Evolutionary conservation across 352 stramenopile species (phyloP), one percentile per base, ranked within the genome.

Genomic region (Pythium pyrilobum): DNA sequence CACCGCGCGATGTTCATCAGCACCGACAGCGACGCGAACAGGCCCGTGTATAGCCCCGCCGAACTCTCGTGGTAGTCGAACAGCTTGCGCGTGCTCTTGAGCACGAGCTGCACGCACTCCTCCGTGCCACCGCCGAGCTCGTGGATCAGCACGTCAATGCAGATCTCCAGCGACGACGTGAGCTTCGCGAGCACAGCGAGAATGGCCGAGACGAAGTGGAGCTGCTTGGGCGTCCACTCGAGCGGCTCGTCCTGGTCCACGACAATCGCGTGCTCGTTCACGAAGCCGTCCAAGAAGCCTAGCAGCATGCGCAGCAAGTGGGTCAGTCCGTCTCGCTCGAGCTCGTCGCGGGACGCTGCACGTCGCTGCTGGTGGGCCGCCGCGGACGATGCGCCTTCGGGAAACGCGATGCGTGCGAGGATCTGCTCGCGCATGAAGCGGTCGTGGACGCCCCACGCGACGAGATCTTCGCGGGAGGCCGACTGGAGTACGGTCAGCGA

Each of bases 401-500:
- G 56, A 20, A 57, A 63, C 2, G 41, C 33, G 21, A 76, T 52
- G 10, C 72, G 62, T 10, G 61, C 51, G 27, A 89, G 37, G 59
- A 89, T 67, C 50, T 77, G 68, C 16, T 89, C 74, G 18, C 76
- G 70, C 18, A 45, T 69, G 40, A 74, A 68, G 1, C 76, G 72
- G 45, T 87, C 76, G 13, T 63, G 56, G 32, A 89, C 67, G 3
- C 76, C 76, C 76, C 76, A 89, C 0, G 74, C 77, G n/a, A 87
- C 79, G 0, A 89, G 48, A 28, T 86, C 79, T 60, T 89, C 79
- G 7, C 76, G 71, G 9, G 79, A 86, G 23, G 79, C 76, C 13
- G 56, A 59, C 38, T 78, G 62, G n/a, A 89, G 50, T 33, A 52
- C 62, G 3, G 64, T 44, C 6, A 89, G 54, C 3, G 76, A 68